Evolutionary conservation across 495 filamentous ascomycete genomes (phyloP).

Genomic region (Penicillium robsamsonii): DNA sequence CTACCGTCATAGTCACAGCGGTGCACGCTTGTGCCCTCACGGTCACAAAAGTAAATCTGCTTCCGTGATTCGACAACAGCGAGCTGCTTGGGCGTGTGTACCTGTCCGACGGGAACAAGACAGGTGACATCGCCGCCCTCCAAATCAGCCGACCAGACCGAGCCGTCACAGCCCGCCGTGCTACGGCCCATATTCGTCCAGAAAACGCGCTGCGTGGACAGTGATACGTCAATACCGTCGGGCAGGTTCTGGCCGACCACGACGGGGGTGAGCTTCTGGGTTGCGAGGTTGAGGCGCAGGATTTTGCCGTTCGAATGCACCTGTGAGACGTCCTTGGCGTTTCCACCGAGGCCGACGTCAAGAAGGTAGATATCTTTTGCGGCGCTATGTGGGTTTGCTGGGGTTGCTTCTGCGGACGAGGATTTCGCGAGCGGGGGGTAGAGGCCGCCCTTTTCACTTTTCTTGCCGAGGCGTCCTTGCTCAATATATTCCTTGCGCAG

Average conservation of each 20-base stretch:
- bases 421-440: conserved; percentile 22
- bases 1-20: conserved; percentile 47
- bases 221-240: conserved; percentile 47
- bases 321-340: conserved; percentile 19
- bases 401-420: conserved; percentile 9
- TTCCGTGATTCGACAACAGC: conserved; percentile 27
- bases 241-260: conserved; percentile 38
- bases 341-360: conserved; percentile 31
- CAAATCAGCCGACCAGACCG: conserved; percentile 42
- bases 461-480: conserved; percentile 31
- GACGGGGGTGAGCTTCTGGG: conserved; percentile 25
- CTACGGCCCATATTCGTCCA: conserved; percentile 54
- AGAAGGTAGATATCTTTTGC: conserved; percentile 27
- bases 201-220: conserved; percentile 38
- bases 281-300: conserved; percentile 20
- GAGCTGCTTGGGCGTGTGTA: conserved; percentile 57
- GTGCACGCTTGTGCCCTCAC: conserved; percentile 51
- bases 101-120: conserved; percentile 34
- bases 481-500: conserved; percentile 33
- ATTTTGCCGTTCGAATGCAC: conserved; percentile 26
- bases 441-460: conserved; percentile 34
- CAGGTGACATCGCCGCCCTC: conserved; percentile 42
- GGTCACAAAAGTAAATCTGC: conserved; percentile 53
- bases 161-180: conserved; percentile 39
- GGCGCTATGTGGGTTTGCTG: conserved; percentile 12